Percentiles rank a stretch among this genome's conserved stretches.
These are phyloP conservation scores for Hygrocybe punicea DNA, from an alignment of 768 basidiomycete species.

Conservation along the genomic window DNA sequence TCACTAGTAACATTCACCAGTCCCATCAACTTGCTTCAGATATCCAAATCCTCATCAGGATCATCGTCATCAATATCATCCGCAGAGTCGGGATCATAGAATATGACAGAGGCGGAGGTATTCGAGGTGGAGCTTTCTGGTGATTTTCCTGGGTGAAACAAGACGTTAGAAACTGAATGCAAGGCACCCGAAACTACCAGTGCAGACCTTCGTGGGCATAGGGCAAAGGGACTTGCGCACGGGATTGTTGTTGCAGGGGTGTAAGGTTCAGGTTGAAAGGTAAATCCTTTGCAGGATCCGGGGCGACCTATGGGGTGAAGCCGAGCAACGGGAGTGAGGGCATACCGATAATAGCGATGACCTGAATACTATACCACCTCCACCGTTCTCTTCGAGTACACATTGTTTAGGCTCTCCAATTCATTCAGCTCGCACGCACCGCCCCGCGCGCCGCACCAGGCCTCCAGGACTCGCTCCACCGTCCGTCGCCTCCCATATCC, in stretches of 20 bases:
- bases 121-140: conserved; percentile 17
- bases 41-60: conserved; percentile 91
- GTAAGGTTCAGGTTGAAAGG: conserved; percentile 89
- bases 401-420: conserved; percentile 50
- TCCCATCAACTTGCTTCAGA: conserved; percentile 41
- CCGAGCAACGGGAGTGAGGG: conserved; percentile 1
- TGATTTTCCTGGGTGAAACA: conserved; percentile 33
- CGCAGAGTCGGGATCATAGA: conserved; percentile 90
- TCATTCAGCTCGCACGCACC: conserved; percentile 47
- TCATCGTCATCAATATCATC: conserved; percentile 96
- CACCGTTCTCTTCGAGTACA: conserved; percentile 41
- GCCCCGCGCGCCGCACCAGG: conserved; percentile 44
- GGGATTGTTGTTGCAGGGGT: conserved; percentile 70
- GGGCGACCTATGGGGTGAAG: conserved; percentile 28
- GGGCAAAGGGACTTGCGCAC: conserved; percentile 82
- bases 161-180: background rate
- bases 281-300: conserved; percentile 64
- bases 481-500: conserved; percentile 47
- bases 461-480: conserved; percentile 62
- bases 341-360: background rate
- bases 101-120: conserved; percentile 50
- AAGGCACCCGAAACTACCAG: background rate
- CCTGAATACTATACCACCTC: conserved; percentile 29
- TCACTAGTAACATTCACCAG: background rate
- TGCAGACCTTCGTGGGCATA: conserved; percentile 81